Evolutionary conservation across 1,284 basidiomycete genomes (phyloP).

Genomic region (Waitea zeae): DNA sequence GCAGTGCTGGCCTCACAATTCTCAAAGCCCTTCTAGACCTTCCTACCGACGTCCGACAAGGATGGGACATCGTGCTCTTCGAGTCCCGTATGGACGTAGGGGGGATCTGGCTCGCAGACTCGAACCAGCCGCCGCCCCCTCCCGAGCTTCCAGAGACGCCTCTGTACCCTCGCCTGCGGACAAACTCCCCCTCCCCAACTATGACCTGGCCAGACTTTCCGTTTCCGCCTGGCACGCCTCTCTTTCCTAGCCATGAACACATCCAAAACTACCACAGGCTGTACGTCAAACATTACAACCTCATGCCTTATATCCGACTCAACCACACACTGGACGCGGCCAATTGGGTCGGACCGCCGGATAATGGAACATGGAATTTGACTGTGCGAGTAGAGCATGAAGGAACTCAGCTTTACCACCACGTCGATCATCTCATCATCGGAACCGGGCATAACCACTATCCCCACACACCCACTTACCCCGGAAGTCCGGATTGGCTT

Average conservation of each 20-base stretch:
- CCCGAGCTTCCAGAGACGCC: conserved; percentile 34
- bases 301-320: conserved; percentile 21
- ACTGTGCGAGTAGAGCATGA: conserved; percentile 10
- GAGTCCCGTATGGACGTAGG: conserved; percentile 32
- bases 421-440: conserved; percentile 31
- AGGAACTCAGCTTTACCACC: conserved; percentile 9
- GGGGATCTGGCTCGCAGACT: conserved; percentile 34
- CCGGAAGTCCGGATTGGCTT: conserved; percentile 30
- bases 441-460: conserved; percentile 36
- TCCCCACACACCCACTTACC: conserved; percentile 25
- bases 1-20: conserved; percentile 33
- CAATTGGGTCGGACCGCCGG: conserved; percentile 24
- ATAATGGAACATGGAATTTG: conserved; percentile 26
- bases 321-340: conserved; percentile 26
- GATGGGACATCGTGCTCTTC: conserved; percentile 30
- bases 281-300: conserved; percentile 20
- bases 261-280: conserved; percentile 27
- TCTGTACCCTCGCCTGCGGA: conserved; percentile 32
- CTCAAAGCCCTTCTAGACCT: conserved; percentile 32
- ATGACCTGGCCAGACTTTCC: conserved; percentile 37
- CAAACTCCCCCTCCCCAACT: conserved; percentile 32
- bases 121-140: conserved; percentile 16
- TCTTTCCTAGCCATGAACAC: conserved; percentile 29
- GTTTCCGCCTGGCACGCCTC: conserved; percentile 27
- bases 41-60: conserved; percentile 16